These are phyloP conservation scores for Thelonectria discophora DNA, from an alignment of 2,329 filamentous ascomycete genomes.

Conservation along the genomic window DNA sequence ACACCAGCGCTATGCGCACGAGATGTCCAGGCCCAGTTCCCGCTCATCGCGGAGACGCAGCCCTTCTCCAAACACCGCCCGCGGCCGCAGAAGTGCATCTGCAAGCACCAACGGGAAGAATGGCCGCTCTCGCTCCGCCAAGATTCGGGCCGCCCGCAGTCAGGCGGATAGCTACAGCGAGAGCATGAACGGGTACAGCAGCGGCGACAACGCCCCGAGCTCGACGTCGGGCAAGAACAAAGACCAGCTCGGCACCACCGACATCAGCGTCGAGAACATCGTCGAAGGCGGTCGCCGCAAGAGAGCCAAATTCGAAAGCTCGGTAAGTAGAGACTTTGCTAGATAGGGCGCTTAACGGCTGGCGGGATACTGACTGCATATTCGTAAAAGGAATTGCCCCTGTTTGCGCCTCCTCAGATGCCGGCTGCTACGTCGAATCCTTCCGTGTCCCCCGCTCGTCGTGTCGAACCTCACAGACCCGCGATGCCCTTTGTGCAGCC, in stretches of 20 bases:
- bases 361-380: conserved; percentile 45
- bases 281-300: conserved; percentile 96
- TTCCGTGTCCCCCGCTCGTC: conserved; percentile 92
- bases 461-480: conserved; percentile 75
- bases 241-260: conserved; percentile 90
- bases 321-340: conserved; percentile 71
- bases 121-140: conserved; percentile 72
- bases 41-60: conserved; percentile 80
- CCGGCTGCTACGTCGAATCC: conserved; percentile 95
- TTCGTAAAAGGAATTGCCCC: conserved; percentile 80
- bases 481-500: conserved; percentile 79
- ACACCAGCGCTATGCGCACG: conserved; percentile 63
- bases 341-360: conserved; percentile 29
- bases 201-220: conserved; percentile 82
- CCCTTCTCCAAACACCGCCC: conserved; percentile 73
- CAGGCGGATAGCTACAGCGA: conserved; percentile 72
- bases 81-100: conserved; percentile 81
- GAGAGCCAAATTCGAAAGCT: conserved; percentile 94
- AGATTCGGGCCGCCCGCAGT: conserved; percentile 64
- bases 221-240: conserved; percentile 78
- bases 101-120: conserved; percentile 71
- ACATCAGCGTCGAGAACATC: conserved; percentile 98
- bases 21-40: conserved; percentile 73
- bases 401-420: conserved; percentile 94
- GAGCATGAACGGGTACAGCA: conserved; percentile 79